Evolutionary conservation across 257 asterid species (phyloP).

Genomic region (Primulina tabacum): DNA sequence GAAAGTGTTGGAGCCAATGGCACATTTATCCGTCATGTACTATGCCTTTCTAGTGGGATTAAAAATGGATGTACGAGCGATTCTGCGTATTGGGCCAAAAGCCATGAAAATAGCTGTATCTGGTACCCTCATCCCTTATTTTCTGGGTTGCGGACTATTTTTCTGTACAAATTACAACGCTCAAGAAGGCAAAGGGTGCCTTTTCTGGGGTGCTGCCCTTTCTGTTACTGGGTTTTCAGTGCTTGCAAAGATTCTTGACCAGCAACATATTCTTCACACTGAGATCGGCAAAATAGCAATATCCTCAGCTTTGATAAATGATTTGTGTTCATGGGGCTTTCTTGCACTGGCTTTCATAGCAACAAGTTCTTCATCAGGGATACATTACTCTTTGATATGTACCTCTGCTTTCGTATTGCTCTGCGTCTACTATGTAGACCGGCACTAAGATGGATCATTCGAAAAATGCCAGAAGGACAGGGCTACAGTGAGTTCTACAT

Average conservation of each 20-base stretch:
- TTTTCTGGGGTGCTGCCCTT: slow-evolving; percentile 79
- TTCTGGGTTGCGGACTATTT: slow-evolving; percentile 42
- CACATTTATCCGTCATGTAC: slow-evolving; percentile 62
- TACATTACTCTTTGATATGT: slow-evolving; percentile 49
- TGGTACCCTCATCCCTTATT: slow-evolving; percentile 59
- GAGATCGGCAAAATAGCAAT: slow-evolving; percentile 71
- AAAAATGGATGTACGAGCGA: slow-evolving; percentile 57
- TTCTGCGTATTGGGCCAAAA: slow-evolving; percentile 52
- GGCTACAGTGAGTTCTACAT: slow-evolving; percentile 80
- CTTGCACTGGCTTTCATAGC: slow-evolving; percentile 46
- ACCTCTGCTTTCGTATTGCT: slow-evolving; percentile 35
- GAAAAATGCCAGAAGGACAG: slow-evolving; percentile 68
- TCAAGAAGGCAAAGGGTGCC: slow-evolving; percentile 31
- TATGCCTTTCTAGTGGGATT: slow-evolving; percentile 77
- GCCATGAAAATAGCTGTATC: slow-evolving; percentile 50
- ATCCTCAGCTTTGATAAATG: slow-evolving; percentile 53
- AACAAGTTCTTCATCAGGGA: slow-evolving; percentile 26
- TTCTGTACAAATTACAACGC: slow-evolving; percentile 23
- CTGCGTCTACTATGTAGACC: slow-evolving; percentile 56
- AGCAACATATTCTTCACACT: slow-evolving; percentile 59
- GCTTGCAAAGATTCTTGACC: slow-evolving; percentile 54
- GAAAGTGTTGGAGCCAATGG: slow-evolving; percentile 73
- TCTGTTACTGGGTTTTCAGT: slow-evolving; percentile 62
- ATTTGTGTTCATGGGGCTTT: slow-evolving; percentile 60
- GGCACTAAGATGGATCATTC: slow-evolving; percentile 57